Conservation (phyloP, 768 basidiomycete genomes). For the Dendrothele bispora region DNA sequence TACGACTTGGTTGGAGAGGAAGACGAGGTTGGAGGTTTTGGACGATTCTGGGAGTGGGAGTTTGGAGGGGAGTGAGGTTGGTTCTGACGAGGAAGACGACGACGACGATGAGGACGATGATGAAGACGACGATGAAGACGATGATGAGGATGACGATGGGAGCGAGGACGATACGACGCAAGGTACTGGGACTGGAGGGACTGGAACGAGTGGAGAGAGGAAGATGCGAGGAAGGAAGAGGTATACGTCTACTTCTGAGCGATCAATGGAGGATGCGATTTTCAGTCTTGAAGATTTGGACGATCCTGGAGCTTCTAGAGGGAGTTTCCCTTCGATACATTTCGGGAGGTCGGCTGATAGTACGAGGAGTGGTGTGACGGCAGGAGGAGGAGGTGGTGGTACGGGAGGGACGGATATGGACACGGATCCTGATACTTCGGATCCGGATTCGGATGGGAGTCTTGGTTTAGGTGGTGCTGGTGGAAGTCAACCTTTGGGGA, state of each 20-base stretch:
- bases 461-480: slow-evolving; percentile 40
- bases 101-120: slow-evolving; percentile 28
- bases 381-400: too few species aligned
- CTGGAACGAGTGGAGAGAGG: slow-evolving; percentile 1
- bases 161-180: slow-evolving; percentile 48
- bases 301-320: slow-evolving; percentile 45
- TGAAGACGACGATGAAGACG: slow-evolving; percentile 3
- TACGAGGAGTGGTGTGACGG: too few species aligned
- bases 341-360: slow-evolving; percentile 58
- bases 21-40: too few species aligned
- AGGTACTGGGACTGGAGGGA: background rate
- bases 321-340: slow-evolving; percentile 82
- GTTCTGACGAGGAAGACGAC: slow-evolving; percentile 51
- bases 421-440: slow-evolving; percentile 32
- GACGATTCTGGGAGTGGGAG: too few species aligned
- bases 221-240: too few species aligned
- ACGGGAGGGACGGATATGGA: slow-evolving; percentile 40
- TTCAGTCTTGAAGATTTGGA: slow-evolving; percentile 66
- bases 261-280: slow-evolving; percentile 63
- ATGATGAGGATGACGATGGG: slow-evolving; percentile 50
- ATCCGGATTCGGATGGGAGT: slow-evolving; percentile 19
- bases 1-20: slow-evolving; percentile 91
- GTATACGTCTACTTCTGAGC: slow-evolving; percentile 40
- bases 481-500: too few species aligned
- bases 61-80: slow-evolving; percentile 54